Conservation (phyloP, 2,329 filamentous ascomycete genomes). For the Venturiaceae sp. region DNA sequence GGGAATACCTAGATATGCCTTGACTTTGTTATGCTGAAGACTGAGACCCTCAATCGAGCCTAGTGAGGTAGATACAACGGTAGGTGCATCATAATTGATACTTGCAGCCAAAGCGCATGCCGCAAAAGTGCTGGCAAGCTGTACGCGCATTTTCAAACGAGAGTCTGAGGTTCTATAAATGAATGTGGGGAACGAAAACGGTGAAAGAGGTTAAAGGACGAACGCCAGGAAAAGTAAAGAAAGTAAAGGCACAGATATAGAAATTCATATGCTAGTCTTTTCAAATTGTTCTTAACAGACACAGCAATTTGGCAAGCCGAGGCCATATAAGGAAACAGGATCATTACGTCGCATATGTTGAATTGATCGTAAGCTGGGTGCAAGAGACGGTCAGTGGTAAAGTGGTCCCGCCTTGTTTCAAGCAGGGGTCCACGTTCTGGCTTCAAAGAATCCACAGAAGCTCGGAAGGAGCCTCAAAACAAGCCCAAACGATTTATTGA, state of each 20-base stretch:
- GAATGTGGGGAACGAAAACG: not conserved
- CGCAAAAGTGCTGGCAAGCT: not conserved
- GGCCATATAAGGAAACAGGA: not conserved
- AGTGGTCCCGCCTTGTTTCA: not conserved
- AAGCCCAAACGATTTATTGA: not conserved
- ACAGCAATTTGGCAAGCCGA: not conserved
- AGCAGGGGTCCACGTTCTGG: not conserved
- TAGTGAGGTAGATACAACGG: not conserved
- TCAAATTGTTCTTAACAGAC: no score
- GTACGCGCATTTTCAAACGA: not conserved
- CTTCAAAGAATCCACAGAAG: not conserved
- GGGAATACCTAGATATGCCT: constrained; percentile 24
- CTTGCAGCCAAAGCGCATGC: not conserved
- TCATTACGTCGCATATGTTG: not conserved
- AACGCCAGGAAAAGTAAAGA: not conserved
- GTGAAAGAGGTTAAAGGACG: not conserved
- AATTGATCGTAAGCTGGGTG: not conserved
- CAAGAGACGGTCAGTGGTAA: not conserved
- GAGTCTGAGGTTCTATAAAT: not conserved
- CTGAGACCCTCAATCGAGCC: not conserved
- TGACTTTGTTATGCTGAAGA: constrained; percentile 14
- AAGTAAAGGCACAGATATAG: not conserved
- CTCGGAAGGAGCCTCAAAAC: not conserved
- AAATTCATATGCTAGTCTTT: not conserved
- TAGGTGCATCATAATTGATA: not conserved